phyloP scores from a whole-genome alignment of 768 basidiomycete genomes.

The Asterophora parasitica region DNA sequence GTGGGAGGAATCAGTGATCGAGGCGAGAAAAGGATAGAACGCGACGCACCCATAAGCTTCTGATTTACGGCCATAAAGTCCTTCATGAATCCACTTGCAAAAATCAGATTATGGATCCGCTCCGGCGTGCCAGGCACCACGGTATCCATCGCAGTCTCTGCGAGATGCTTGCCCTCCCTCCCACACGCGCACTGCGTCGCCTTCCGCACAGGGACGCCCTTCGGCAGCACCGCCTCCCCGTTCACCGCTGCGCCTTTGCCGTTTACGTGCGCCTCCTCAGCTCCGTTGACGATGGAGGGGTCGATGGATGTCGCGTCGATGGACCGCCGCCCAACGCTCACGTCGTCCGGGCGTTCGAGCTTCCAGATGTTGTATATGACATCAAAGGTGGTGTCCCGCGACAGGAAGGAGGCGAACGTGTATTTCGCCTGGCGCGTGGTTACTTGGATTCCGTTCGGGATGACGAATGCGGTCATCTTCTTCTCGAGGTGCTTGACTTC shows the following conservation, averaged over 20 bases:
- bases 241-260: background rate
- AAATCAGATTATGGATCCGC: constrained; percentile 93
- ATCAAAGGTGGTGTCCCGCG: constrained; percentile 93
- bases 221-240: background rate
- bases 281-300: constrained; percentile 13
- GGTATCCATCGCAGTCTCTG: constrained; percentile 71
- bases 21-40: constrained; percentile 11
- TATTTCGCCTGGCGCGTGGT: constrained; percentile 81
- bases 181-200: constrained; percentile 74
- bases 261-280: constrained; percentile 8
- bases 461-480: constrained; percentile 96
- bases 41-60: constrained; percentile 81
- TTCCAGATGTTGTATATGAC: constrained; percentile 96
- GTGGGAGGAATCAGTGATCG: background rate
- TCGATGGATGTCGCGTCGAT: constrained; percentile 22
- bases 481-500: constrained; percentile 88
- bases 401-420: constrained; percentile 94
- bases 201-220: constrained; percentile 32
- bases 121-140: constrained; percentile 89
- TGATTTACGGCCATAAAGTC: constrained; percentile 90
- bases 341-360: constrained; percentile 71
- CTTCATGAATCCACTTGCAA: constrained; percentile 92
- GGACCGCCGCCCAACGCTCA: constrained; percentile 30
- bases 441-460: constrained; percentile 93
- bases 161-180: constrained; percentile 61